A percentile compares a stretch with the other conserved stretches of the same genome.
Evolutionary conservation across 1,139 yeast species (phyloP).

Genomic region (Zygosaccharomyces sapae): DNA sequence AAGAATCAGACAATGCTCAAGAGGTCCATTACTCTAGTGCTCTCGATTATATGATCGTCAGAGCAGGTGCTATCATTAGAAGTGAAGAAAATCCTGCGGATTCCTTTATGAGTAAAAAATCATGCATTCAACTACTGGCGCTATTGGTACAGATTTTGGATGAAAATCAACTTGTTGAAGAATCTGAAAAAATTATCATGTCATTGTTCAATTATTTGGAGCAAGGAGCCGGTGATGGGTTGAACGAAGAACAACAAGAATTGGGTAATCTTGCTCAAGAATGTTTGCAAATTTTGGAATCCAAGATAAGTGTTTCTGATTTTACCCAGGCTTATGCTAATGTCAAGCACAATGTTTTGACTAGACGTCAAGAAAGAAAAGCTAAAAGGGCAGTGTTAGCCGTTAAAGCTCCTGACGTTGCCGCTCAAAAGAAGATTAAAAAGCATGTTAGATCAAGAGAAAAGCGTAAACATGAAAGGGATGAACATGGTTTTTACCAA

Average conservation of each 20-base stretch:
- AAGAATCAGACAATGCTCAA: constrained; percentile 25
- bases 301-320: constrained; percentile 67
- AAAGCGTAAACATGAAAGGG: constrained; percentile 68
- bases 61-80: constrained; percentile 60
- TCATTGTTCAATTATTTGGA: constrained; percentile 57
- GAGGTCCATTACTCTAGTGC: constrained; percentile 41
- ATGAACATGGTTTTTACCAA: constrained; percentile 72
- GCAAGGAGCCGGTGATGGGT: constrained; percentile 39
- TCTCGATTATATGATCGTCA: constrained; percentile 59
- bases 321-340: constrained; percentile 59
- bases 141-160: constrained; percentile 51
- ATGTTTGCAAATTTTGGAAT: constrained; percentile 64
- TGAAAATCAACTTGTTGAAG: constrained; percentile 39
- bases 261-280: constrained; percentile 60
- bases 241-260: constrained; percentile 45
- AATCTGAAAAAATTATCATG: constrained; percentile 50
- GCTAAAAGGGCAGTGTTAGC: constrained; percentile 74
- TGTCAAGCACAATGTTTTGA: constrained; percentile 58
- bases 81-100: constrained; percentile 55
- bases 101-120: constrained; percentile 56
- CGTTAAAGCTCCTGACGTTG: constrained; percentile 74
- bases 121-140: constrained; percentile 59
- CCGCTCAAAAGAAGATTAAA: constrained; percentile 70
- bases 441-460: constrained; percentile 74
- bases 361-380: constrained; percentile 70